A percentile compares a stretch with the other conserved stretches of the same genome.
Evolutionary conservation across 2,329 filamentous ascomycete species (phyloP).

Genomic region (Aureobasidium sp.): DNA sequence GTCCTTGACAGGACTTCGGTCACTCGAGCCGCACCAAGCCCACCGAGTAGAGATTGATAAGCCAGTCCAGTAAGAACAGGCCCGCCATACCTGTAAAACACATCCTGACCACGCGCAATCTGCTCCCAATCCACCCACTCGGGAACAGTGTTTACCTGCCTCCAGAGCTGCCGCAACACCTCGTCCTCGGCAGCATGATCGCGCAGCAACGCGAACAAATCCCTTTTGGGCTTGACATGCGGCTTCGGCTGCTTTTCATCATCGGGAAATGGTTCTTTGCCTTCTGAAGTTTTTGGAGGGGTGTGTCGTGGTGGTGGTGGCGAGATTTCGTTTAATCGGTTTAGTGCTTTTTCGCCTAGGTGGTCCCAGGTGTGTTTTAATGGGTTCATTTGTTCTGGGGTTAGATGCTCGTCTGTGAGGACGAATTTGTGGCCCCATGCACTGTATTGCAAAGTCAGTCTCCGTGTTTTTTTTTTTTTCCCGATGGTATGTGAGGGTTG

Average conservation of each 20-base stretch:
- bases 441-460: not conserved
- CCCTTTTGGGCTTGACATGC: slow-evolving; percentile 38
- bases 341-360: slow-evolving; percentile 59
- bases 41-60: slow-evolving; percentile 60
- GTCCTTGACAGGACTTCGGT: slow-evolving; percentile 69
- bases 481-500: not conserved
- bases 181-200: slow-evolving; percentile 52
- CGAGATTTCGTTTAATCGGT: slow-evolving; percentile 56
- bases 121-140: slow-evolving; percentile 74
- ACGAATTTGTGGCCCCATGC: slow-evolving; percentile 62
- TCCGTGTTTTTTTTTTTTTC: too few relatives aligned
- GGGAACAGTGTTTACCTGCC: slow-evolving; percentile 59
- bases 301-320: slow-evolving; percentile 34
- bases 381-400: slow-evolving; percentile 51
- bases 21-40: slow-evolving; percentile 65
- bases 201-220: slow-evolving; percentile 57
- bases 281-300: slow-evolving; percentile 14
- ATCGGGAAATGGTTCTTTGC: not conserved
- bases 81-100: slow-evolving; percentile 70
- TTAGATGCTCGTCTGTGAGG: slow-evolving; percentile 59
- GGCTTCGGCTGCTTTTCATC: slow-evolving; percentile 19
- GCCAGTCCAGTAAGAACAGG: slow-evolving; percentile 57
- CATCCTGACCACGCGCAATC: slow-evolving; percentile 64
- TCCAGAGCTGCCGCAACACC: slow-evolving; percentile 55
- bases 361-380: slow-evolving; percentile 62